Evolutionary conservation across 805 yeast genomes (phyloP).

Genomic region (Soucietia sequanensis): DNA sequence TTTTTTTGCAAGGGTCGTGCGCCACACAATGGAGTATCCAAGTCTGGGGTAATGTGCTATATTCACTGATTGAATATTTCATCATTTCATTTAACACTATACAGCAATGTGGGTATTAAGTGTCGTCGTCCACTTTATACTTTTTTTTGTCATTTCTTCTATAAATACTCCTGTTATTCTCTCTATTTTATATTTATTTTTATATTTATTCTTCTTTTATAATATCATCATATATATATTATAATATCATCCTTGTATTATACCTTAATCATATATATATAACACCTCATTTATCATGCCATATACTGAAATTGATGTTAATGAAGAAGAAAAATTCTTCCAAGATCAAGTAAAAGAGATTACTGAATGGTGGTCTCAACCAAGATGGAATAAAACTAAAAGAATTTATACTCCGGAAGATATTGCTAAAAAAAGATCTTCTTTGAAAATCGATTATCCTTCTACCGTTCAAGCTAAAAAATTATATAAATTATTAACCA

Average conservation of each 20-base stretch:
- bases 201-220: neutral
- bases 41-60: no score
- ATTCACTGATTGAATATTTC: no score
- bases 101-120: no score
- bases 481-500: constrained; percentile 63
- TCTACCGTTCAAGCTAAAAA: constrained; percentile 81
- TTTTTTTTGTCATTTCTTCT: no score
- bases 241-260: no score
- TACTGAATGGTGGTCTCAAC: constrained; percentile 88
- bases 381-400: constrained; percentile 87
- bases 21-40: no score
- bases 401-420: constrained; percentile 87
- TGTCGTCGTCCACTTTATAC: no score
- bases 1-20: no score
- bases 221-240: neutral
- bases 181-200: no score
- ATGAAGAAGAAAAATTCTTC: constrained; percentile 63
- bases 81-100: no score
- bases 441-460: constrained; percentile 70
- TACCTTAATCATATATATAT: neutral
- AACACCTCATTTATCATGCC: constrained; percentile 35
- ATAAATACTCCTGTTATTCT: no score
- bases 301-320: constrained; percentile 56
- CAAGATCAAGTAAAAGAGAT: constrained; percentile 70
- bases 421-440: constrained; percentile 85